These are phyloP conservation scores for Austroboletus novae-zelandiae DNA, from an alignment of 1,284 basidiomycete species.

Conservation along the genomic window DNA sequence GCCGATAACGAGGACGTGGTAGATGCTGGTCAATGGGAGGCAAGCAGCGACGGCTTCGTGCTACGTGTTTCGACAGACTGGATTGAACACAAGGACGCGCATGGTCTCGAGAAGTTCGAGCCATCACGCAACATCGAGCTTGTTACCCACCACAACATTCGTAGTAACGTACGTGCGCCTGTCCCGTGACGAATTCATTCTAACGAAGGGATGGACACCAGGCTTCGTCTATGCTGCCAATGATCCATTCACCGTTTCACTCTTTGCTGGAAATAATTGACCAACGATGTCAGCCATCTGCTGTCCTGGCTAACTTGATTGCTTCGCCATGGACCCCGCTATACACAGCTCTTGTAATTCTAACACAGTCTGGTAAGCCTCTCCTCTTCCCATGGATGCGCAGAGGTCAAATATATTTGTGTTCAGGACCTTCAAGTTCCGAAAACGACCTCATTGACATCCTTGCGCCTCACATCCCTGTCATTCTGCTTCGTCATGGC, in stretches of 20 bases:
- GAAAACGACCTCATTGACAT: constrained; percentile 50
- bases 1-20: constrained; percentile 66
- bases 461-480: constrained; percentile 54
- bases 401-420: not conserved
- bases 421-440: constrained; percentile 30
- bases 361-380: constrained; percentile 46
- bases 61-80: constrained; percentile 64
- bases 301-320: constrained; percentile 49
- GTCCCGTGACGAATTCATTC: not conserved
- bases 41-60: constrained; percentile 38
- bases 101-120: constrained; percentile 63
- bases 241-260: constrained; percentile 58
- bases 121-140: constrained; percentile 62
- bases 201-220: constrained; percentile 11
- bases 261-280: constrained; percentile 49
- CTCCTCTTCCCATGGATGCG: not conserved
- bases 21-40: constrained; percentile 56
- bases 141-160: constrained; percentile 32
- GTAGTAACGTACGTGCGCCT: constrained; percentile 18
- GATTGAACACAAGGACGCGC: constrained; percentile 60
- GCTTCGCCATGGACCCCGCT: constrained; percentile 52
- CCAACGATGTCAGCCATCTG: constrained; percentile 47
- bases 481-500: constrained; percentile 48
- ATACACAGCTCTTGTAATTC: constrained; percentile 57
- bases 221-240: constrained; percentile 36